Evolutionary conservation across 2,329 filamentous ascomycete species (phyloP).

Genomic region (Aureobasidium subglaciale): DNA sequence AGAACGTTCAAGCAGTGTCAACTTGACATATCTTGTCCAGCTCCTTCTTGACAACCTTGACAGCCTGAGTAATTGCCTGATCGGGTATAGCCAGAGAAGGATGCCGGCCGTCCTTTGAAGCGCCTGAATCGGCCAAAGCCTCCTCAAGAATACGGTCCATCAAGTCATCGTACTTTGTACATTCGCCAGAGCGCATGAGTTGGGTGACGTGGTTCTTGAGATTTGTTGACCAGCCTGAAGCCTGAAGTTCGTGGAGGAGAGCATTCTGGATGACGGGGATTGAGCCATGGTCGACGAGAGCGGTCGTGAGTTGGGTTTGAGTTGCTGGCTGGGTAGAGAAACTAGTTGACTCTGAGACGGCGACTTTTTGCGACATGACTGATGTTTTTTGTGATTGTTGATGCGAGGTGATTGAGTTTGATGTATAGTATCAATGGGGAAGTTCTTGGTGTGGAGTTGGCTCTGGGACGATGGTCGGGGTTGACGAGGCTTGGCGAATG

Average conservation of each 20-base stretch:
- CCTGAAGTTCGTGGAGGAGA: slow-evolving; percentile 48
- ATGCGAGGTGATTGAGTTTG: slow-evolving; percentile 19
- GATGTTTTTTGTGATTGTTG: slow-evolving; percentile 18
- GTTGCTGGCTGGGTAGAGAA: slow-evolving; percentile 27
- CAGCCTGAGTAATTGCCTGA: slow-evolving; percentile 44
- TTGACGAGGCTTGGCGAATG: background rate
- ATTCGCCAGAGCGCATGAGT: slow-evolving; percentile 51
- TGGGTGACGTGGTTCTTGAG: slow-evolving; percentile 49
- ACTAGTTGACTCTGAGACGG: slow-evolving; percentile 38
- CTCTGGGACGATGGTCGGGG: background rate
- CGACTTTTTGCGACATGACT: slow-evolving; percentile 24
- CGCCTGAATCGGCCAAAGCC: slow-evolving; percentile 23
- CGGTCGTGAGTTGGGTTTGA: slow-evolving; percentile 36
- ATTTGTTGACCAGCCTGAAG: slow-evolving; percentile 52
- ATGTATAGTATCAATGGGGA: background rate
- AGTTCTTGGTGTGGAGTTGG: background rate
- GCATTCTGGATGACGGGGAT: slow-evolving; percentile 50
- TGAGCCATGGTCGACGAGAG: slow-evolving; percentile 41
- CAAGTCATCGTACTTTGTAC: slow-evolving; percentile 50
- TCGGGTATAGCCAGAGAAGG: slow-evolving; percentile 24
- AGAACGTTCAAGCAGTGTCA: background rate
- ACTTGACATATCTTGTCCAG: slow-evolving; percentile 19
- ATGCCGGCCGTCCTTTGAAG: background rate
- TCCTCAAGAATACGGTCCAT: slow-evolving; percentile 46
- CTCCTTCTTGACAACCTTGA: slow-evolving; percentile 46